Conservation (phyloP, 2,329 filamentous ascomycete genomes). For the Aspergillus transmontanensis region DNA sequence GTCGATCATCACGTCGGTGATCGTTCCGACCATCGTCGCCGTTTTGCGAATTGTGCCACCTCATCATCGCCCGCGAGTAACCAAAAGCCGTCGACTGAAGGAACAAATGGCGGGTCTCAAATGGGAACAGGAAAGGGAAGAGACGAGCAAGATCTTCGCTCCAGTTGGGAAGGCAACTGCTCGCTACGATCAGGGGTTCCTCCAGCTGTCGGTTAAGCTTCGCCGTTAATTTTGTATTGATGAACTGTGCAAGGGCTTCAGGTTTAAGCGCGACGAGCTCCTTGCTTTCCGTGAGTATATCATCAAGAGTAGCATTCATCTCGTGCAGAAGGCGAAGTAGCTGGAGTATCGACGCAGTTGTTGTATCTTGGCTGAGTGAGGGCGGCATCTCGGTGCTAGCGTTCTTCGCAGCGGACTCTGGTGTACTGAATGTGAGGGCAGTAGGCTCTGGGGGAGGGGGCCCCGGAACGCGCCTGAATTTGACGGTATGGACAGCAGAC, state of each 20-base stretch:
- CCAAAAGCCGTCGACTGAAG: constrained; percentile 97
- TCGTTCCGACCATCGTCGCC: constrained; percentile 80
- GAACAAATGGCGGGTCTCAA: constrained; percentile 95
- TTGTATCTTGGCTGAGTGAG: constrained; percentile 80
- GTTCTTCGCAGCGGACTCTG: constrained; percentile 54
- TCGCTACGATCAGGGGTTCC: constrained; percentile 94
- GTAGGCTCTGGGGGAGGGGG: constrained; percentile 75
- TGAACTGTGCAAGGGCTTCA: constrained; percentile 89
- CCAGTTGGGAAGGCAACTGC: constrained; percentile 94
- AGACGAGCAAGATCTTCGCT: constrained; percentile 90
- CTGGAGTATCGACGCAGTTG: constrained; percentile 82
- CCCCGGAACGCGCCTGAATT: constrained; percentile 82
- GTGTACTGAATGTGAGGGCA: constrained; percentile 58
- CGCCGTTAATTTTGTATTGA: constrained; percentile 97
- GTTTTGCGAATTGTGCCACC: constrained; percentile 91
- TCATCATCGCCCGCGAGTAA: constrained; percentile 93
- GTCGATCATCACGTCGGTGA: constrained; percentile 81
- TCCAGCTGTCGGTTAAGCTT: constrained; percentile 97
- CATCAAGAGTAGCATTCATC: constrained; percentile 89
- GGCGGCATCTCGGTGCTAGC: constrained; percentile 68
- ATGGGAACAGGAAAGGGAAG: constrained; percentile 96
- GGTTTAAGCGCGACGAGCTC: constrained; percentile 70
- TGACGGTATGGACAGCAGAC: constrained; percentile 88
- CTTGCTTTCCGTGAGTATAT: constrained; percentile 79
- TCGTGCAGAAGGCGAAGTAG: constrained; percentile 89